Evolutionary conservation across 495 filamentous ascomycete genomes (phyloP), one percentile per base, ranked within the genome.

Genomic region (Podospora pseudopauciseta): DNA sequence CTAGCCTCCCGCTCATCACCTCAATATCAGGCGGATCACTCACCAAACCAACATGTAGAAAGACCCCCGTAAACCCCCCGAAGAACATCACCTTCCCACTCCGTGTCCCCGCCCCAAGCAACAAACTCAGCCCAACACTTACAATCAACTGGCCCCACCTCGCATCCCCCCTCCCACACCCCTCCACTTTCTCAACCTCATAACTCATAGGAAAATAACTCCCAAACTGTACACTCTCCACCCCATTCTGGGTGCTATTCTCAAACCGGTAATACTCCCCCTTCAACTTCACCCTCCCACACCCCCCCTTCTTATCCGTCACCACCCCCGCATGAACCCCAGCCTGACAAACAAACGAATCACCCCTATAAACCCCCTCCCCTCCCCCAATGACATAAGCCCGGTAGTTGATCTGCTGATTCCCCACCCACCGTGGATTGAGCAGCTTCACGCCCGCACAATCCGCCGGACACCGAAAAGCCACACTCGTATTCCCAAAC

Each of bases 391-490:
- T 84, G 0, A 96, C 89, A 56, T 92, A 81, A 0, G 86, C 84
- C 65, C 80, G 78, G 73, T 92, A 94, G 63, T 85, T 84, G 67
- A 91, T 79, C n/a, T 90, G 86, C 71, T 88, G 80, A n/a, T 83
- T 85, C 6, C 92, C 92, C 26, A 95, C 89, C 2, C 87, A 86
- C 69, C 88, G 83, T 16, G 90, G 89, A 66, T 92, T 89, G 54
- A 91, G 77, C 11, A 93, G 82, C 68, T 83, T 83, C n/a, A 84
- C 79, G 67, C 84, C 81, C 26, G 80, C 80, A 74, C 92, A 96
- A 71, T 88, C 88, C 2, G 89, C 88, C 28, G 91, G 90, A 72
- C 92, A 96, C 59, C 90, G 84, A 73, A 96, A 95, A n/a, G 90
- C 82, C 66, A 91, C 83, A 2, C 82, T 84, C 60, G 82, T 82